Evolutionary conservation across 1,139 yeast genomes (phyloP), one percentile per base, ranked within the genome.

Genomic region (Magnusiomyces paraingens): DNA sequence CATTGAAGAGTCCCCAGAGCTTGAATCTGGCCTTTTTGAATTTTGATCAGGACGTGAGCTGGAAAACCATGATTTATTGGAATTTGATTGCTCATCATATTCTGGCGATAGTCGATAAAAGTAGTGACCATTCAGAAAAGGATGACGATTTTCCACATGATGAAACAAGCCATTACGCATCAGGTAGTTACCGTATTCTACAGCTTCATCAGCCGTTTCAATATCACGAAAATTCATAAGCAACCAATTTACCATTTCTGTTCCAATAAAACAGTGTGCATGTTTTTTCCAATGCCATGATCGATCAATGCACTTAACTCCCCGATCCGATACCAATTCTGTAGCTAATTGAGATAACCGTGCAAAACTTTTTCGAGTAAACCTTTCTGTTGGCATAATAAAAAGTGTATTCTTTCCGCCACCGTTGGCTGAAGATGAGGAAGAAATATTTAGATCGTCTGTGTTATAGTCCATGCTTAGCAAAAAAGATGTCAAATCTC

Each of bases 211-310:
- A 57, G 94, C 73, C 0, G 86, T 81, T 50, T 82, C 81, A 47
- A 93, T 82, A 63, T 90, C 98, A 29, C 80, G 82, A 64, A 90
- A 86, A 57, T 83, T 81, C 57, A 85, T 86, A 43, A 86, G 73
- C 52, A 91, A 66, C 97, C 98, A 93, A 20, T 83, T 79, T 0
- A 89, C 96, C 60, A 90, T 75, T 57, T 89, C 96, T 60, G 83
- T 81, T 0, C 98, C 98, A 36, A 88, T 70, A 65, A 93, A 90
- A 69, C 96, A 87, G 59, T 85, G 80, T 39, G 78, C 75, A 67
- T 89, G 95, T 11, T 79, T 73, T 59, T 83, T 84, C 79, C 91
- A 83, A 67, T 93, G 98, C 99, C 99, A 93, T 32, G 84, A 79
- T 61, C 98, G 75, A 63, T 90, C 96, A 1, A 81, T 83, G 48